phyloP scores from a whole-genome alignment of 306 rosid genomes.

The Castanea crenata region DNA sequence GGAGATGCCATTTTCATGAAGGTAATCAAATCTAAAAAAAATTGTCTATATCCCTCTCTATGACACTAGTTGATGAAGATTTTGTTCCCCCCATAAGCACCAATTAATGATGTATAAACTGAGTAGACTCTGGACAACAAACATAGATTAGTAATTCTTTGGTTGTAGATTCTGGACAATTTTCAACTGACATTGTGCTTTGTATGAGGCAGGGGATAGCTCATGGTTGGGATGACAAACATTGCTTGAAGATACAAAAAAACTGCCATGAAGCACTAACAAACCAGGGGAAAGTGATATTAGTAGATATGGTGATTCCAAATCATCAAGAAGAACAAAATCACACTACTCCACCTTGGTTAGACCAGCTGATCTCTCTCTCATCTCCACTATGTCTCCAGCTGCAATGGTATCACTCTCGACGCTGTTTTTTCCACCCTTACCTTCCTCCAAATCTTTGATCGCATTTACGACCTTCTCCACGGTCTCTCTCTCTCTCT shows the following conservation, averaged over 20 bases:
- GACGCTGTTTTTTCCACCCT: too few relatives aligned
- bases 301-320: slow-evolving; percentile 20
- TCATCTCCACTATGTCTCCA: too few relatives aligned
- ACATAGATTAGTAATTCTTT: neutral
- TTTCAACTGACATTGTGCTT: neutral
- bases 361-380: too few relatives aligned
- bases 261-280: slow-evolving; percentile 27
- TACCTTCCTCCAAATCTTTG: too few relatives aligned
- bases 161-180: neutral
- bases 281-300: slow-evolving; percentile 22
- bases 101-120: neutral
- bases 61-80: neutral
- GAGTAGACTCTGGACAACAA: neutral
- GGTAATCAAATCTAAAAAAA: neutral
- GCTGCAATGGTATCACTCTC: too few relatives aligned
- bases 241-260: slow-evolving; percentile 9
- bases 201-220: slow-evolving; percentile 19
- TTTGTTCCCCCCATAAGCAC: too few relatives aligned
- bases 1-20: slow-evolving; percentile 33
- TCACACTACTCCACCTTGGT: too few relatives aligned
- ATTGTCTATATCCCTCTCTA: neutral
- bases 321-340: too few relatives aligned
- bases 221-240: slow-evolving; percentile 12
- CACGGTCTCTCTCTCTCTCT: too few relatives aligned
- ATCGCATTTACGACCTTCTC: too few relatives aligned